Evolutionary conservation across 768 basidiomycete genomes (phyloP).

Genomic region (Lactifluus subvellereus): DNA sequence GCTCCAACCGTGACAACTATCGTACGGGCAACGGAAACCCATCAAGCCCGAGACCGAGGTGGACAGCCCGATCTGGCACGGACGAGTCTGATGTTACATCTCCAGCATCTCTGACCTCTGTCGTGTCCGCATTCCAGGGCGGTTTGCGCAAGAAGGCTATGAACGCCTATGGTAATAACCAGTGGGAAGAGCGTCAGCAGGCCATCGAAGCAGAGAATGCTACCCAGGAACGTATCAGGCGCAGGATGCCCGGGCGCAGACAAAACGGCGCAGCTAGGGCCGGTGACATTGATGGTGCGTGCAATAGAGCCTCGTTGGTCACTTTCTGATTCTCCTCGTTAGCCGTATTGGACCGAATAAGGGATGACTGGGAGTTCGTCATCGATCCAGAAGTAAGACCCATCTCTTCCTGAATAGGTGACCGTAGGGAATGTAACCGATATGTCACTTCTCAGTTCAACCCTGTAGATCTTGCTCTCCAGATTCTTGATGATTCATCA

Average conservation of each 20-base stretch:
- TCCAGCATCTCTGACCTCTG: constrained; percentile 34
- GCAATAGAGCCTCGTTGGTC: neutral
- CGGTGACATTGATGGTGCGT: constrained; percentile 79
- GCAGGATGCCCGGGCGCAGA: constrained; percentile 56
- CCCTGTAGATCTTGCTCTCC: constrained; percentile 86
- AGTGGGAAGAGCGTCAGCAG: constrained; percentile 53
- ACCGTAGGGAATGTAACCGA: constrained; percentile 11
- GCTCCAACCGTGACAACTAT: constrained; percentile 8
- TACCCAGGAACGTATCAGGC: constrained; percentile 65
- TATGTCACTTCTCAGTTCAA: constrained; percentile 60
- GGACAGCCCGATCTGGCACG: constrained; percentile 7
- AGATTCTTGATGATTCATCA: constrained; percentile 74
- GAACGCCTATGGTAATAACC: constrained; percentile 48
- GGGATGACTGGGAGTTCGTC: constrained; percentile 86
- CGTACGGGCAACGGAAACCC: constrained; percentile 19
- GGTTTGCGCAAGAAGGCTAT: constrained; percentile 51
- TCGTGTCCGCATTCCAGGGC: constrained; percentile 65
- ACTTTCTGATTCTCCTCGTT: constrained; percentile 1
- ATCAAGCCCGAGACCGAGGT: constrained; percentile 12
- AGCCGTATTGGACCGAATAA: constrained; percentile 84
- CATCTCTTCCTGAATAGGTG: neutral
- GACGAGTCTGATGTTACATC: constrained; percentile 20
- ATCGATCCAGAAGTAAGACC: constrained; percentile 67
- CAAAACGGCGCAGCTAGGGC: constrained; percentile 50
- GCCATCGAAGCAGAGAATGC: constrained; percentile 59